Base-by-base conservation (phyloP, 2,329 filamentous ascomycete species). In the Oidium heveae region DNA sequence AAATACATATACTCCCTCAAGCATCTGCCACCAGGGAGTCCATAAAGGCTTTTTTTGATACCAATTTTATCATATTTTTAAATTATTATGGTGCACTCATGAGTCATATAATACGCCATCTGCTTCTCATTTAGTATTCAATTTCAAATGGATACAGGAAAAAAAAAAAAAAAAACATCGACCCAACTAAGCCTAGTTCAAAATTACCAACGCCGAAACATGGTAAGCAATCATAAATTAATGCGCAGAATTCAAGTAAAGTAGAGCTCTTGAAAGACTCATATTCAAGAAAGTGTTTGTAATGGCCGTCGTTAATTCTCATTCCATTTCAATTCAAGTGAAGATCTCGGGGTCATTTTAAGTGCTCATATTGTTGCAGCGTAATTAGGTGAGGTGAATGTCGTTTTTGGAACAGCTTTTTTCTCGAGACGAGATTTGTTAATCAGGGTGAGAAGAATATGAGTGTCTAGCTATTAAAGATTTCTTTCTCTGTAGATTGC, bases 401-500 rank as follows among this genome's bases (percentile, higher is more conserved):
- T 39, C 7, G 15, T 16, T 15, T 39, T 39, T 16, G 5, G n/a
- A 18, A 13, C 41, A 24, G 5, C 12, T 20, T 16, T 12, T 24
- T 18, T 18, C 18, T 44, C 5, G 18, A 36, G 18, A 22, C 9
- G 41, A 18, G 16, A 22, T 10, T 24, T 24, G 46, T 15, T 50
- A 50, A 24, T 50, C 46, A 16, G 46, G 46, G 32, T n/a, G 36
- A 32, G 63, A 61, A 44, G 61, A 58, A 34, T 59, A 56, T 43
- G 60, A 60, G 51, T 62, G 59, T 56, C 76, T 75, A 16, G 72
- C 74, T 63, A 81, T 80, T 63, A 77, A 71, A 49, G 71, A 72
- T 62, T 75, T 71, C 68, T 80, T 80, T 66, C 77, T 77, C 55
- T 72, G 73, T 52, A 82, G 74, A 20, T 70, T 69, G 20, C 67